Evolutionary conservation across 2,329 filamentous ascomycete genomes (phyloP).

Genomic region (Drechslerella coelobrocha): DNA sequence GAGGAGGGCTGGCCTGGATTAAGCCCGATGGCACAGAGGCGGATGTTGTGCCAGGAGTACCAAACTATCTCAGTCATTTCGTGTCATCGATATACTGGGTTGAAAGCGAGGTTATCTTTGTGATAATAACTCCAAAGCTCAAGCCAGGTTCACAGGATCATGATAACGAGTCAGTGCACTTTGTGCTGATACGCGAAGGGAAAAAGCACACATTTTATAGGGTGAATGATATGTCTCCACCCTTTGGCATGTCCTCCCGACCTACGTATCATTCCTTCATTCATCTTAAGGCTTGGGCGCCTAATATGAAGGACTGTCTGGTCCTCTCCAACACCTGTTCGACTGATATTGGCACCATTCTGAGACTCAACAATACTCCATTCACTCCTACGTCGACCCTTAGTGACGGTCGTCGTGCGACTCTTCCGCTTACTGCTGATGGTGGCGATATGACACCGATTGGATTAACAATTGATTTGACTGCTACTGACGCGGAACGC

Average conservation of each 20-base stretch:
- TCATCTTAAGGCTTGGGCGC: conserved; percentile 79
- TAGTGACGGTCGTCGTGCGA: conserved; percentile 76
- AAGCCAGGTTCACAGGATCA: conserved; percentile 33
- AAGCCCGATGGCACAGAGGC: conserved; percentile 79
- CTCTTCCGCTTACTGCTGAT: conserved; percentile 71
- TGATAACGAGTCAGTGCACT: conserved; percentile 68
- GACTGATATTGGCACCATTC: conserved; percentile 79
- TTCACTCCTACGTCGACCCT: conserved; percentile 77
- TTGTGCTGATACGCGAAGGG: conserved; percentile 74
- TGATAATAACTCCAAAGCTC: conserved; percentile 74
- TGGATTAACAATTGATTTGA: conserved; percentile 83
- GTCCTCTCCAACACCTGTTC: conserved; percentile 82
- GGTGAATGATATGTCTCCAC: conserved; percentile 74
- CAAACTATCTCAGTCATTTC: conserved; percentile 70
- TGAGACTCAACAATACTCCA: conserved; percentile 63
- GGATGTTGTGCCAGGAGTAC: conserved; percentile 78
- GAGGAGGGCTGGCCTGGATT: conserved; percentile 83
- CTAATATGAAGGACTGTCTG: conserved; percentile 79
- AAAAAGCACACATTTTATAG: conserved; percentile 74
- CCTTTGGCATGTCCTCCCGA: conserved; percentile 70
- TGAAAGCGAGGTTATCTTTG: conserved; percentile 82
- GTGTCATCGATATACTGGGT: conserved; percentile 87
- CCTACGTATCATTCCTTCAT: conserved; percentile 79
- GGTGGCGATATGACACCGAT: conserved; percentile 77
- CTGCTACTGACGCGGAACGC: conserved; percentile 68